phyloP scores from a whole-genome alignment of 169 alveolate genomes.

The Plasmodium inui region DNA sequence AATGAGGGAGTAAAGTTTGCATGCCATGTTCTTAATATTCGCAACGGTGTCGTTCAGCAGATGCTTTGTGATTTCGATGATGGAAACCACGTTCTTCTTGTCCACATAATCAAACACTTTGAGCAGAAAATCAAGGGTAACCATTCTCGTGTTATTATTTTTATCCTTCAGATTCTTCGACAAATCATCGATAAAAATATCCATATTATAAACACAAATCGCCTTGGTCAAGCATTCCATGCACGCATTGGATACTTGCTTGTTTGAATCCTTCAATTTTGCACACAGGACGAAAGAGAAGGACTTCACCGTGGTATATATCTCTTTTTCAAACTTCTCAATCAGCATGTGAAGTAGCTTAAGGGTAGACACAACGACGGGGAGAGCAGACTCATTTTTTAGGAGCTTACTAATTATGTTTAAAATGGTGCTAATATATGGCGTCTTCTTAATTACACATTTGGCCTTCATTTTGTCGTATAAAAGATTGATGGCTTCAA shows the following conservation, averaged over 20 bases:
- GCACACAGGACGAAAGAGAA: constrained; percentile 54
- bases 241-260: constrained; percentile 75
- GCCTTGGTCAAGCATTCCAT: constrained; percentile 70
- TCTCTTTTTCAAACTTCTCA: constrained; percentile 69
- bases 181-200: constrained; percentile 52
- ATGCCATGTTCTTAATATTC: constrained; percentile 51
- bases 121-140: constrained; percentile 50
- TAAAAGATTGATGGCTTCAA: constrained; percentile 70
- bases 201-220: constrained; percentile 26
- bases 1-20: constrained; percentile 30
- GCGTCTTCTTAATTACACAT: constrained; percentile 49
- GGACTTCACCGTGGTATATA: constrained; percentile 28
- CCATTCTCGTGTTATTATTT: constrained; percentile 67
- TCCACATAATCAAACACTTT: constrained; percentile 39
- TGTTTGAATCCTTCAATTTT: constrained; percentile 65
- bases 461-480: constrained; percentile 53
- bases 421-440: constrained; percentile 37
- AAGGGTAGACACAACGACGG: constrained; percentile 59
- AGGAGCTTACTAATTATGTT: constrained; percentile 35
- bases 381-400: constrained; percentile 71
- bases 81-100: constrained; percentile 8
- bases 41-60: constrained; percentile 69
- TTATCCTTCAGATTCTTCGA: constrained; percentile 67
- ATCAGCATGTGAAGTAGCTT: constrained; percentile 43
- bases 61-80: constrained; percentile 58